Evolutionary conservation across 139 green algal genomes (phyloP).

Genomic region (Monoraphidium neglectum): DNA sequence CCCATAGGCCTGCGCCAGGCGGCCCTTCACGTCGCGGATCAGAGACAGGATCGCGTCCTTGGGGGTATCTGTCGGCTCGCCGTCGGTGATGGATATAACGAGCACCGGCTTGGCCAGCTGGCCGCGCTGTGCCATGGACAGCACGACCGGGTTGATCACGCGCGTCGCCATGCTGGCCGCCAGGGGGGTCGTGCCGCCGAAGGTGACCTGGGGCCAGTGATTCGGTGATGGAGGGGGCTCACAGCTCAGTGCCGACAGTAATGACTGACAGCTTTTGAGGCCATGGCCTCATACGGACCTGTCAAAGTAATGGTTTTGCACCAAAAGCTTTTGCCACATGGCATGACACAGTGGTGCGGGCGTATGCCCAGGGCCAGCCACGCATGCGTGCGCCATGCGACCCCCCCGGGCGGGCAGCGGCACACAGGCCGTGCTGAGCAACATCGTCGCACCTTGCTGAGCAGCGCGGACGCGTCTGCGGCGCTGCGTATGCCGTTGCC

Average conservation of each 20-base stretch:
- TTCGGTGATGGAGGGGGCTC: too few relatives aligned
- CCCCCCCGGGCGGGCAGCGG: too few relatives aligned
- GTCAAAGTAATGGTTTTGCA: too few relatives aligned
- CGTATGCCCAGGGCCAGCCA: too few relatives aligned
- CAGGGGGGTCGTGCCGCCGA: slow-evolving; percentile 18
- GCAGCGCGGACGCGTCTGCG: slow-evolving; percentile 13
- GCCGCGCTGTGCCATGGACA: slow-evolving; percentile 16
- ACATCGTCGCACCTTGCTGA: background rate
- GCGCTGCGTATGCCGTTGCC: slow-evolving; percentile 10
- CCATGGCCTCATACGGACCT: too few relatives aligned
- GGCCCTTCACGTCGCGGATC: slow-evolving; percentile 6
- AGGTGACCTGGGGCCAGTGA: too few relatives aligned
- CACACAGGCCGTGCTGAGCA: slow-evolving; percentile 8
- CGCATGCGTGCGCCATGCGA: too few relatives aligned
- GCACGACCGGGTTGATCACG: slow-evolving; percentile 25
- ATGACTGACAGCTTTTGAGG: too few relatives aligned
- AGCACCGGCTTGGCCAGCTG: slow-evolving; percentile 21
- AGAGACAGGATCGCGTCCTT: slow-evolving; percentile 6
- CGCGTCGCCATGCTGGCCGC: slow-evolving; percentile 8
- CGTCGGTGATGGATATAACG: slow-evolving; percentile 30
- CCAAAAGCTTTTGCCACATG: too few relatives aligned
- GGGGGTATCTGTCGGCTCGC: slow-evolving; percentile 23
- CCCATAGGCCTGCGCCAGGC: slow-evolving; percentile 13
- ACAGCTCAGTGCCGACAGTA: too few relatives aligned
- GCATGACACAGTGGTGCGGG: too few relatives aligned